Base-by-base conservation (phyloP, 2,329 filamentous ascomycete species). In the Elsinoe batatas region DNA sequence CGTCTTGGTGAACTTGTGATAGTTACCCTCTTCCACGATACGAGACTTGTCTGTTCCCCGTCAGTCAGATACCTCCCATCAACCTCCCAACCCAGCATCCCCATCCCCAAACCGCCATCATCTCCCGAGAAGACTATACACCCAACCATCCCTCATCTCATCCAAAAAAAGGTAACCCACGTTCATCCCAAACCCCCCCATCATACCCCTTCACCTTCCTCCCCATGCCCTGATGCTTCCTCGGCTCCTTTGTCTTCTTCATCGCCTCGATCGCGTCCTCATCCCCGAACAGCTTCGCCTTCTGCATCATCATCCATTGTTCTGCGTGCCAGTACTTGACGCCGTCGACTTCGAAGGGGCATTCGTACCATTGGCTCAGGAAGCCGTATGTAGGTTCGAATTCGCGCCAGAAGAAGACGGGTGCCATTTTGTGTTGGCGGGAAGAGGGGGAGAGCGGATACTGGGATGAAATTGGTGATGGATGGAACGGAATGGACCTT, bases 341-440 rank as follows among this genome's bases (percentile, higher is more conserved):
- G 18, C 65, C 67, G n/a, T 67, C 63, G 44, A 67, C 63, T 36
- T 64, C 69, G 62, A 83, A 85, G 1, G 73, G 67, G 15, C 70
- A 74, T 51, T 69, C 62, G 63, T 79, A 82, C 81, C 81, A 85
- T 68, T 86, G 82, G 0, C 77, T 81, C n/a, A 85, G 72, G 67
- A 75, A 83, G 38, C 79, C 80, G 32, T 76, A 70, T 2, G 68
- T 64, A 1, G 68, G 60, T 56, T 80, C 73, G 12, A 71, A 71
- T 44, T 67, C 64, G 40, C 65, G 63, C 67, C 66, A 71, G 65
- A 71, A 72, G 59, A 61, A 71, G 38, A 71, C 47, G 12, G 66
- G 32, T 12, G 32, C 47, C 33, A 38, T 51, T 15, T 50, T 6
- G 40, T 5, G 2, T 5, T 5, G 26, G 3, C 6, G 22, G 6